A percentile compares a stretch with the other conserved stretches of the same genome.
Evolutionary conservation across 441 rosid species (phyloP).

Genomic region (Syzygium malaccense): DNA sequence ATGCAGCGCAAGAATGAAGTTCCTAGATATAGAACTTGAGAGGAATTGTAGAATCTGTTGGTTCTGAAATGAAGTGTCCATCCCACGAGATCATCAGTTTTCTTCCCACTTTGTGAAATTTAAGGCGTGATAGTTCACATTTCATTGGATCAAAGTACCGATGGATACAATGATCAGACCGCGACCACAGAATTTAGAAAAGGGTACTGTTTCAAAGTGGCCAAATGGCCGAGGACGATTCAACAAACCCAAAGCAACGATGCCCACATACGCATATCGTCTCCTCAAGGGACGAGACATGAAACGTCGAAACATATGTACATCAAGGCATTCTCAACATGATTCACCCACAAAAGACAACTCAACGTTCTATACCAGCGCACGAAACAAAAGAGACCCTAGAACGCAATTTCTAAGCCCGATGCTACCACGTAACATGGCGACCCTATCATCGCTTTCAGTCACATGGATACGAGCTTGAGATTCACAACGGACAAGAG

Average conservation of each 20-base stretch:
- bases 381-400: neutral
- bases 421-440: neutral
- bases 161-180: neutral
- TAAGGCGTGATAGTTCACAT: neutral
- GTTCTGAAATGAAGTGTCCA: neutral
- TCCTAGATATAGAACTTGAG: too few species aligned
- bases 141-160: neutral
- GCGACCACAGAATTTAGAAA: neutral
- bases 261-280: neutral
- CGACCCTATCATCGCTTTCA: neutral
- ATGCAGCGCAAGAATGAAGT: too few species aligned
- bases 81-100: neutral
- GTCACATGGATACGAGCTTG: constrained; percentile 38
- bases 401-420: neutral
- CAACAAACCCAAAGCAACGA: neutral
- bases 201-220: neutral
- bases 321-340: neutral
- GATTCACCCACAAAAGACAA: neutral
- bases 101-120: neutral
- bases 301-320: neutral
- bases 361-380: neutral
- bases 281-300: neutral
- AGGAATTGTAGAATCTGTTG: neutral
- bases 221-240: neutral
- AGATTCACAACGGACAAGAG: constrained; percentile 49